Conservation (phyloP, 192 early-diverging fungal genomes). For the Linderina pennispora region DNA sequence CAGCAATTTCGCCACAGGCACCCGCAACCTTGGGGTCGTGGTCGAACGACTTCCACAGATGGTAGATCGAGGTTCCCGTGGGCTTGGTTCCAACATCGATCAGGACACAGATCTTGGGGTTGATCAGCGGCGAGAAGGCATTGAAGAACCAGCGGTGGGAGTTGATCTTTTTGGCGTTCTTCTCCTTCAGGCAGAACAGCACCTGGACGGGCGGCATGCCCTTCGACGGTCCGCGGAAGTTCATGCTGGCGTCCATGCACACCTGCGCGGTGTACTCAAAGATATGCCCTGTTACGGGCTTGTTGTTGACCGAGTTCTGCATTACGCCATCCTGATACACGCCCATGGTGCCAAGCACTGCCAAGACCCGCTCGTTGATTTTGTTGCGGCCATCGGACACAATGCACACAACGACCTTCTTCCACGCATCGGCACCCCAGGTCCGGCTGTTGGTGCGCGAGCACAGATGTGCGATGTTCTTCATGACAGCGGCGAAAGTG, state of each 20-base stretch:
- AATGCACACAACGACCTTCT: constrained; percentile 90
- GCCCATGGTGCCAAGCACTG: constrained; percentile 78
- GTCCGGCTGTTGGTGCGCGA: constrained; percentile 66
- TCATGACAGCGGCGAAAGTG: constrained; percentile 80
- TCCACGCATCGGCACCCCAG: constrained; percentile 85
- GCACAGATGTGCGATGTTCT: constrained; percentile 88
- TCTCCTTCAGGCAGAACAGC: constrained; percentile 87
- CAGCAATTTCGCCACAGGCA: constrained; percentile 92
- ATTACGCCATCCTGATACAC: constrained; percentile 66
- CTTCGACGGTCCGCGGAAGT: constrained; percentile 59
- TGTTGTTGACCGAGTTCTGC: constrained; percentile 61
- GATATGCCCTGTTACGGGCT: constrained; percentile 72
- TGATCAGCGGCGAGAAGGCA: constrained; percentile 75
- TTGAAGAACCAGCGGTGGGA: constrained; percentile 98
- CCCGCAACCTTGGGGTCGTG: constrained; percentile 74
- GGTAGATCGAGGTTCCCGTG: constrained; percentile 75
- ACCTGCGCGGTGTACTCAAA: constrained; percentile 90
- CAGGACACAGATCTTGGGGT: constrained; percentile 84
- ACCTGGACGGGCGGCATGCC: constrained; percentile 80
- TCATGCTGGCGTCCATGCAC: constrained; percentile 57
- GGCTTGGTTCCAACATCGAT: constrained; percentile 94
- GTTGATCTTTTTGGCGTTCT: constrained; percentile 93
- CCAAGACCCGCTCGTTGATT: constrained; percentile 68
- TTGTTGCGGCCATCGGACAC: constrained; percentile 86
- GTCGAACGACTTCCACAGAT: constrained; percentile 92